These are phyloP conservation scores for Lactarius sanguifluus DNA, from an alignment of 768 basidiomycete species.

Conservation along the genomic window DNA sequence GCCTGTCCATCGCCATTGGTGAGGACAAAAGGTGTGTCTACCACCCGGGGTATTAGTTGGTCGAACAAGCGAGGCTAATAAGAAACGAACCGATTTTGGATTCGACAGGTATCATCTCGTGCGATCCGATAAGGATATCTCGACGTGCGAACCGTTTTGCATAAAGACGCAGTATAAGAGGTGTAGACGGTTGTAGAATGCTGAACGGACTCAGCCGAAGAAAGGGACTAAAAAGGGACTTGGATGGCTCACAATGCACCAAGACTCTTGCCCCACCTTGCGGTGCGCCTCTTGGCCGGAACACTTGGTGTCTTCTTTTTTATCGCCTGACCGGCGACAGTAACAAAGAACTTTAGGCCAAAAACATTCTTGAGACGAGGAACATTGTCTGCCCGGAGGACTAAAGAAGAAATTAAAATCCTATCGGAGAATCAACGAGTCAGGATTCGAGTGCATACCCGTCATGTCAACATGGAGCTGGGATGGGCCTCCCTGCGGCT, in stretches of 20 bases:
- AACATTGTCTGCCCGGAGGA: background rate
- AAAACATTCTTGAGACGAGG: background rate
- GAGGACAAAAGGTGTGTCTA: background rate
- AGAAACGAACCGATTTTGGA: background rate
- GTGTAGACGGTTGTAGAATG: background rate
- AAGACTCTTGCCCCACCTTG: background rate
- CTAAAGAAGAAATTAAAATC: background rate
- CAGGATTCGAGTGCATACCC: background rate
- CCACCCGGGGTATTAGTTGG: background rate
- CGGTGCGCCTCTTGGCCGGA: background rate
- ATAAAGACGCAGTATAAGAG: background rate
- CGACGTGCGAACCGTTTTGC: background rate
- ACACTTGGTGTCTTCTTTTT: background rate
- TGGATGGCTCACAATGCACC: background rate
- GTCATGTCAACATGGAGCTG: background rate
- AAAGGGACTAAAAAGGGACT: background rate
- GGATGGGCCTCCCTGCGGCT: background rate
- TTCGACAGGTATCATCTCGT: background rate
- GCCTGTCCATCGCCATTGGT: background rate
- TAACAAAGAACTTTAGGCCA: background rate
- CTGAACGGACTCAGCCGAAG: background rate
- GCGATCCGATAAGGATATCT: background rate
- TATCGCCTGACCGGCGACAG: background rate
- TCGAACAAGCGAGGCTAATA: background rate
- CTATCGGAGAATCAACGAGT: background rate